Base-by-base conservation (phyloP, 2,329 filamentous ascomycete genomes). In the Aspergillus sclerotialis region DNA sequence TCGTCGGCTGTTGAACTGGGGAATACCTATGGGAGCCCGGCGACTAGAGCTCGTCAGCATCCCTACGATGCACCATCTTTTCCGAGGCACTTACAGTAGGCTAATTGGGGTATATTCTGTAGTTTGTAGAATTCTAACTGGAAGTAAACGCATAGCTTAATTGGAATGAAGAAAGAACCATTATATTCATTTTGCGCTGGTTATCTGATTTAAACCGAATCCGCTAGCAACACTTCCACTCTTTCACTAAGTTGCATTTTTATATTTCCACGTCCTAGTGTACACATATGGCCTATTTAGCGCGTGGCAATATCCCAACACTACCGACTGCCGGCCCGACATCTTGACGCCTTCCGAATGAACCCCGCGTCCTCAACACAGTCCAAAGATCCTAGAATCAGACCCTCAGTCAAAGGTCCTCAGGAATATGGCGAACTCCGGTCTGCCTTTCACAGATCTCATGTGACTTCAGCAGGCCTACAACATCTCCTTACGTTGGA, bases 251-350 rank as follows among this genome's bases (percentile, higher is more conserved):
- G 11, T 4, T 21, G 5, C 8, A 26, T 16, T 4, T 5, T 9
- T 7, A 21, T 19, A 19, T 23, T 30, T 16, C 34, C 26, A 35
- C 33, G 7, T 10, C 9, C 9, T 12, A 8, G 9, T 21, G 14
- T 7, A n/a, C n/a, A n/a, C n/a, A n/a, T n/a, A n/a, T n/a, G n/a
- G n/a, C n/a, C n/a, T 2, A 4, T 3, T 12, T 4, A 9, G 24
- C 14, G 39, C 23, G 43, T 49, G 42, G 42, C 25, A 40, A 36
- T 40, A 41, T n/a, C 1, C 0, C 7, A 8, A n/a, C 27, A 47
- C 31, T 45, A 30, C 40, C 44, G 44, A 49, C 15, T 10, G 10
- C 31, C 44, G 42, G 39, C 35, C 46, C 44, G 44, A 47, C 39
- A 23, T 40, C 25, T 21, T 36, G 30, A 37, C 25, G 32, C 25